phyloP scores from a whole-genome alignment of 2,329 filamentous ascomycete genomes.

The Trichoderma guizhouense region DNA sequence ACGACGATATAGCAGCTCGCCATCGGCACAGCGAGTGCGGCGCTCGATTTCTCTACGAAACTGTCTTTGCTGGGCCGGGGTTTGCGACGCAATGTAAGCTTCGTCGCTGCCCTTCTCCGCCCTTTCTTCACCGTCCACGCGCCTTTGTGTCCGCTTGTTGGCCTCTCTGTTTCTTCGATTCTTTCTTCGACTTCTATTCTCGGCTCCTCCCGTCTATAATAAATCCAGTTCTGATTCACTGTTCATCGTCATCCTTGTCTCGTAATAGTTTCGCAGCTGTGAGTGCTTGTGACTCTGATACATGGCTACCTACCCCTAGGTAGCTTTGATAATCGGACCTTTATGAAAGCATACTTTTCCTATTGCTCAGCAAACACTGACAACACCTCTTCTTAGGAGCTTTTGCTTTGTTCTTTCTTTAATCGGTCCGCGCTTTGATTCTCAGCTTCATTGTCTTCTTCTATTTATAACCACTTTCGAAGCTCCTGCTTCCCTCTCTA shows the following conservation, averaged over 20 bases:
- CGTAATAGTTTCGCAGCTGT: neutral
- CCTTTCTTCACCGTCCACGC: constrained; percentile 5
- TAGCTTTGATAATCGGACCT: neutral
- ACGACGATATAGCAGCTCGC: neutral
- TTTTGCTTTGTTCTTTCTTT: neutral
- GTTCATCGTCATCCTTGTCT: neutral
- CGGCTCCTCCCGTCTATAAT: neutral
- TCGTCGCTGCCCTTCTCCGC: neutral
- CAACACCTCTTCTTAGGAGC: neutral
- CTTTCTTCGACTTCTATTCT: neutral
- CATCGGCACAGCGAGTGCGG: constrained; percentile 2
- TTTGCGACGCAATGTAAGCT: constrained; percentile 21
- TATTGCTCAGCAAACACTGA: neutral
- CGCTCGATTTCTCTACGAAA: neutral
- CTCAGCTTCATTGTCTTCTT: neutral
- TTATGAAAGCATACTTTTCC: neutral
- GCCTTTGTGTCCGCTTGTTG: neutral
- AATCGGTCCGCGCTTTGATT: neutral
- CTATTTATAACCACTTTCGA: neutral
- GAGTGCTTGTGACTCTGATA: neutral
- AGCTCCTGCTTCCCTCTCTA: neutral
- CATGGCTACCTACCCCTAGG: neutral
- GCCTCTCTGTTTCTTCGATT: neutral
- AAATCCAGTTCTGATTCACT: neutral
- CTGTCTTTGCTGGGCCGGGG: constrained; percentile 1